Evolutionary conservation across 306 rosid species (phyloP), one percentile per base, ranked within the genome.

Genomic region (Abrus pulchellus): DNA sequence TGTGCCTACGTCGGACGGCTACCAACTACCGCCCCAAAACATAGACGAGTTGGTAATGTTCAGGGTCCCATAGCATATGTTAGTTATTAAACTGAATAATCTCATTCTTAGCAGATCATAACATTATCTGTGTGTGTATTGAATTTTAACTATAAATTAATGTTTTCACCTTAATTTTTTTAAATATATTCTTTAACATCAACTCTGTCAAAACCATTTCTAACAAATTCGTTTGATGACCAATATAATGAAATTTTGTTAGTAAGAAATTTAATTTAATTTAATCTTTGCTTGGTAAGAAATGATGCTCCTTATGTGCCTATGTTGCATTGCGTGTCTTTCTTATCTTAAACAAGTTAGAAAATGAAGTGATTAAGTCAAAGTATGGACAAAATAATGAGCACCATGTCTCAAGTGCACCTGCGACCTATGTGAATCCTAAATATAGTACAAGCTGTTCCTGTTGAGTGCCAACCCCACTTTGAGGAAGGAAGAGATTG

Each of bases 1-100:
- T 87, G 97, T 83, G 85, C 80, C 80, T 49, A 84, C 91, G 88
- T 86, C 80, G 88, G 93, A 92, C 78, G 87, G 88, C 89, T 87
- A 88, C 94, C 97, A 92, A 89, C 94, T 82, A 89, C 87, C 59
- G 48, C 85, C 89, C 82, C 30, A 38, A 65, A 84, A 74, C 83
- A 84, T 38, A 84, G 78, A 55, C 74, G 88, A 79, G 92, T 85
- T 85, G 94, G 97, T 89, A 83, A 86, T 80, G 40, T 82, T 68
- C 53, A 55, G 57, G 84, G 56, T 13, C 76, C 63, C 44, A 50
- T 0, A 13, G 0, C 32, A 43, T 27, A 4, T 10, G 32, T 67
- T 44, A 47, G 38, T 67, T 67, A 67, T 6, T 65, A 9, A 3
- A 65, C 9, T 41, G 33, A 65, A 41, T 41, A 41, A 65, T 65